These are phyloP conservation scores for Phytomonas sp. DNA, from an alignment of 208 protist species.

Conservation along the genomic window DNA sequence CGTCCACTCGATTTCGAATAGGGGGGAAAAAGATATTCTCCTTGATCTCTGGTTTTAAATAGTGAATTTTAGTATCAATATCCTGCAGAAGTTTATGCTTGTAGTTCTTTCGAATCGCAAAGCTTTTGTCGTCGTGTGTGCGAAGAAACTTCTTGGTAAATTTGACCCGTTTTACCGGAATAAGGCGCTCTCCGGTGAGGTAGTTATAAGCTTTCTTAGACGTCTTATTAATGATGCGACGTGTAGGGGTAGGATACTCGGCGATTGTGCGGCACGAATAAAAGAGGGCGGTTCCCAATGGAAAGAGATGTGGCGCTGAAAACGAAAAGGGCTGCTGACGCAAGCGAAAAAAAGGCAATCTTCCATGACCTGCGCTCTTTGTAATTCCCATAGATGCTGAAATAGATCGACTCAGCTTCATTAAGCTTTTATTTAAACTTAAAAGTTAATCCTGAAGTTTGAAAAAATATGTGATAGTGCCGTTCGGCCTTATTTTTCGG, in stretches of 20 bases:
- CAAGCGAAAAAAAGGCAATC: not conserved
- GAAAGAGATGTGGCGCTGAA: not conserved
- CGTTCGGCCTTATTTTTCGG: not conserved
- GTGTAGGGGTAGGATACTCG: constrained; percentile 34
- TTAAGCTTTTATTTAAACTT: not conserved
- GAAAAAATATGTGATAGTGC: not conserved
- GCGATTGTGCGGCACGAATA: constrained; percentile 18
- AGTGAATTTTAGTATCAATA: constrained; percentile 58
- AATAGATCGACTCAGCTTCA: not conserved
- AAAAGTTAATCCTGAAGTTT: not conserved
- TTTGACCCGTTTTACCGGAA: constrained; percentile 15
- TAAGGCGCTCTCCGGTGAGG: constrained; percentile 49
- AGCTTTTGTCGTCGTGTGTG: constrained; percentile 35
- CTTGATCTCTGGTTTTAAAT: constrained; percentile 47
- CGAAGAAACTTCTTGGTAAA: constrained; percentile 19
- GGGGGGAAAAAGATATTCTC: constrained; percentile 58
- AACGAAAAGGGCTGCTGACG: not conserved
- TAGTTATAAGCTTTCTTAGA: constrained; percentile 73
- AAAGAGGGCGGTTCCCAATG: not conserved
- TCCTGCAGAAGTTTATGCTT: constrained; percentile 29
- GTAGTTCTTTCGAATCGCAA: constrained; percentile 25
- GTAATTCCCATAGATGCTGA: not conserved
- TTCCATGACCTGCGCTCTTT: not conserved
- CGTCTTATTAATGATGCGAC: not conserved
- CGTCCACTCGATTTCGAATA: constrained; percentile 4